Percentiles rank a stretch among this genome's conserved stretches.
phyloP scores from a whole-genome alignment of 202 grass and related monocot genomes.

The Elaeis oleifera region DNA sequence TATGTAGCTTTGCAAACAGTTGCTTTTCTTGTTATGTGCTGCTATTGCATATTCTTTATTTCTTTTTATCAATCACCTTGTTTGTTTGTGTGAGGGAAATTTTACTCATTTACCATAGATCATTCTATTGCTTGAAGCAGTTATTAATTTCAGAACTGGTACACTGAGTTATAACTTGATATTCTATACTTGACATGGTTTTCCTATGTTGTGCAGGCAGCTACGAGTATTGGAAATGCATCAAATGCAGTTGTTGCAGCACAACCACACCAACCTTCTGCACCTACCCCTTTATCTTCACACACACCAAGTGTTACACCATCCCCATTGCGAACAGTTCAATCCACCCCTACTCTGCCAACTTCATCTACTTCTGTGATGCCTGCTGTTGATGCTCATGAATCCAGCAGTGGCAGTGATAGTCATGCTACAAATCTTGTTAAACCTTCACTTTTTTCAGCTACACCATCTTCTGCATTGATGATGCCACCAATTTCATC shows the following conservation, averaged over 20 bases:
- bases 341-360: constrained; percentile 20
- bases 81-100: not conserved
- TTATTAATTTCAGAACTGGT: too few species aligned
- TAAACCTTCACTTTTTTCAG: constrained; percentile 31
- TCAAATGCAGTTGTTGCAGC: constrained; percentile 11
- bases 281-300: constrained; percentile 23
- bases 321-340: constrained; percentile 22
- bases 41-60: not conserved
- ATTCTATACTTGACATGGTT: constrained; percentile 9
- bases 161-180: too few species aligned
- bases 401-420: constrained; percentile 20
- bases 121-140: too few species aligned
- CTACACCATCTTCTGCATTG: constrained; percentile 24
- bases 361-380: constrained; percentile 30
- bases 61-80: not conserved
- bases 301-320: constrained; percentile 26
- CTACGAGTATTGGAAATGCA: constrained; percentile 26
- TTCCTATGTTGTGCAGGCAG: constrained; percentile 28
- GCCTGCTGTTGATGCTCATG: constrained; percentile 24
- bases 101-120: too few species aligned
- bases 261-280: constrained; percentile 22
- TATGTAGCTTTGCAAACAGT: constrained; percentile 14
- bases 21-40: not conserved
- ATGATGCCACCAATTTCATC: constrained; percentile 17
- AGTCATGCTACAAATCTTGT: constrained; percentile 25